Conservation (phyloP, 495 filamentous ascomycete species). For the Neurospora discreta region DNA sequence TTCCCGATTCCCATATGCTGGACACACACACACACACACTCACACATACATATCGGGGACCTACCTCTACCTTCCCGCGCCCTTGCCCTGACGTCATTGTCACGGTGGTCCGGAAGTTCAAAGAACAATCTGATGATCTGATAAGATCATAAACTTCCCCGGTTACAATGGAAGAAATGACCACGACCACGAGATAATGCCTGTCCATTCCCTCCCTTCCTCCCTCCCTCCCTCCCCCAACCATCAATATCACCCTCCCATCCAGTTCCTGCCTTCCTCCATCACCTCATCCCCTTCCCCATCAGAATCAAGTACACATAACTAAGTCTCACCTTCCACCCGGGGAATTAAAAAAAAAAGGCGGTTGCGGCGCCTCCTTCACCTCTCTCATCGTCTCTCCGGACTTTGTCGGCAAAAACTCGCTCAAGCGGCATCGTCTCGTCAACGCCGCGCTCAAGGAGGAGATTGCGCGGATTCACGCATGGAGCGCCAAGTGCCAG, state of each 20-base stretch:
- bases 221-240: no score
- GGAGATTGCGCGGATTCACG: slow-evolving; percentile 94
- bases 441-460: slow-evolving; percentile 79
- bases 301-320: no score
- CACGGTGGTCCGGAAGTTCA: not conserved
- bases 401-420: slow-evolving; percentile 74
- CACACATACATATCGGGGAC: no score
- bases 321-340: no score
- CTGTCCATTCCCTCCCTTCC: no score
- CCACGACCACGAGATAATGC: no score
- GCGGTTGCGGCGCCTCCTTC: slow-evolving; percentile 93
- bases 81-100: slow-evolving; percentile 19
- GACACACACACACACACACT: no score
- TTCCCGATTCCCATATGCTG: not conserved
- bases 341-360: slow-evolving; percentile 35
- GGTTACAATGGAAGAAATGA: no score
- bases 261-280: no score
- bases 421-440: slow-evolving; percentile 76
- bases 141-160: not conserved
- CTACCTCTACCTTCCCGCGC: no score
- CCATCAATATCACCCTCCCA: no score
- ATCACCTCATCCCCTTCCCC: no score
- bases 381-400: slow-evolving; percentile 85
- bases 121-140: not conserved
- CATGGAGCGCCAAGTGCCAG: slow-evolving; percentile 96